phyloP scores from a whole-genome alignment of 2,329 filamentous ascomycete species.

The Akanthomyces muscarius region DNA sequence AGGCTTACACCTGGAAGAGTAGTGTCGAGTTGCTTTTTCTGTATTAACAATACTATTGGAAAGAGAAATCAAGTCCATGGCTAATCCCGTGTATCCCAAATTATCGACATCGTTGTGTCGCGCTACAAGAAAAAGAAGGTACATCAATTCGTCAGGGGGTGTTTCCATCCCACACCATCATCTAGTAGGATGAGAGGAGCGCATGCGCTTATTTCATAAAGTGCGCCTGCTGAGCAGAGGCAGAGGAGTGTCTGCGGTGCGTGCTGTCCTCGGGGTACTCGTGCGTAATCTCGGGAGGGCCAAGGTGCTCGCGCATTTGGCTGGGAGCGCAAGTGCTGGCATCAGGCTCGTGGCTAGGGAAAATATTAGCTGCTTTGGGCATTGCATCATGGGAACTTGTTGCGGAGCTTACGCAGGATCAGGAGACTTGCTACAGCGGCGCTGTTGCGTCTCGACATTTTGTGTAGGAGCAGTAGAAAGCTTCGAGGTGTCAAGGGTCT shows the following conservation, averaged over 20 bases:
- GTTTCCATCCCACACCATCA: too few relatives aligned
- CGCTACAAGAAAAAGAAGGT: not conserved
- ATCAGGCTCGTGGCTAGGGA: not conserved
- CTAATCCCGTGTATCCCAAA: not conserved
- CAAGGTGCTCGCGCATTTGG: conserved; percentile 13
- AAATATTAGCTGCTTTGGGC: not conserved
- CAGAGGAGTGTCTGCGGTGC: conserved; percentile 13
- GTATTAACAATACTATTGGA: not conserved
- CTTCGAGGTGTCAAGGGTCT: not conserved
- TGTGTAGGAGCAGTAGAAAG: not conserved
- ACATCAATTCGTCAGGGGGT: not conserved
- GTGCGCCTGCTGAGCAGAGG: conserved; percentile 13
- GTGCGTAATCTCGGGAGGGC: conserved; percentile 15
- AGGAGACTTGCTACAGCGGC: not conserved
- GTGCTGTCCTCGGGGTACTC: conserved; percentile 18
- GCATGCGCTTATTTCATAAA: conserved; percentile 1
- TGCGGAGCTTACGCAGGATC: not conserved
- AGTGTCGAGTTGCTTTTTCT: too few relatives aligned
- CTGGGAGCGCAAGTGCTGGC: not conserved
- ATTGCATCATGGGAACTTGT: not conserved
- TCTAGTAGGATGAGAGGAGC: not conserved
- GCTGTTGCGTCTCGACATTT: not conserved
- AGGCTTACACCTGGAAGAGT: too few relatives aligned
- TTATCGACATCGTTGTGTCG: not conserved
- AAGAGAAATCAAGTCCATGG: not conserved